Evolutionary conservation across 2,329 filamentous ascomycete species (phyloP), one percentile per base, ranked within the genome.

Genomic region (Onygena corvina): DNA sequence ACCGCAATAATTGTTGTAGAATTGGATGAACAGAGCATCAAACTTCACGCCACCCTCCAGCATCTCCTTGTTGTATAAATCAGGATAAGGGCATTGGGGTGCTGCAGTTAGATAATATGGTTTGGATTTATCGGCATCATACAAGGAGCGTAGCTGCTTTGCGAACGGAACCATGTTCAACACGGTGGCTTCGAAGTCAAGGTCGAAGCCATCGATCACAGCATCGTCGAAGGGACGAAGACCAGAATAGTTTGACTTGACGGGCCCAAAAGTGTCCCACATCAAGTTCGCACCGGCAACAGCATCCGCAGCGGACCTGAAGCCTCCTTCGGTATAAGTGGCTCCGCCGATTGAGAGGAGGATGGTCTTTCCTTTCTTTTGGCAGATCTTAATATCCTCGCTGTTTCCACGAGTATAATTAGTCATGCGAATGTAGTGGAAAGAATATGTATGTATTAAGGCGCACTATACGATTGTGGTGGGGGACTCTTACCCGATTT

Each of bases 181-280:
- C 11, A 76, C 74, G 2, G 65, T 63, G 3, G 76, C 70, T 66
- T 87, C 83, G 53, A 87, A 80, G 62, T 88, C 84, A 54, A 87
- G 79, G 64, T 88, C 84, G 62, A 88, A 86, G 3, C 84, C 84
- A 61, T 88, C 82, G 35, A 88, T 67, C 3, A 77, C 70, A 7
- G 79, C 76, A 9, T 67, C 64, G 48, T 80, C 80, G 60, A 87
- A 87, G 1, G 84, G 84, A 6, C 84, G 77, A 50, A 76, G 71
- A 5, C 68, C 68, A 4, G 42, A 46, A 9, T 25, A 1, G 33
- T 47, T 36, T 4, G 30, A 25, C 47, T 42, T 52, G 70, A 68
- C 14, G 3, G 83, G 79, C 1, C 84, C 84, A 61, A 86, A 87
- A 54, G 80, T 82, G 46, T 76, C 70, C 83, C 83, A 88, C 50